phyloP scores from a whole-genome alignment of 1,139 yeast genomes.

The Yamadazyma spencermartinsiae region DNA sequence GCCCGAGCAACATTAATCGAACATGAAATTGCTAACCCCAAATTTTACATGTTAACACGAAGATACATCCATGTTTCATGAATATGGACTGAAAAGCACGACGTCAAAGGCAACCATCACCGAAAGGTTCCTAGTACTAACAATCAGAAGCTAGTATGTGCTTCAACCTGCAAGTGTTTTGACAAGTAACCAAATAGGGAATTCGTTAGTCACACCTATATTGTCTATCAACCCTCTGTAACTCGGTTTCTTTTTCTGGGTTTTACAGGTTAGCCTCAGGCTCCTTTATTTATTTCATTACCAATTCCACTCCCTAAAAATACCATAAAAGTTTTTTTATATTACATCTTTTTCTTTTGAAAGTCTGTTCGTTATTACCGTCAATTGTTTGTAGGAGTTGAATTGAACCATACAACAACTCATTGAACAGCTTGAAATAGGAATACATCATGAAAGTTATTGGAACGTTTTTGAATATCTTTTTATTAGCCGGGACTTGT shows the following conservation, averaged over 20 bases:
- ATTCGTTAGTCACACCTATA: constrained; percentile 1
- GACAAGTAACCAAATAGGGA: constrained; percentile 12
- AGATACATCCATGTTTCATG: background rate
- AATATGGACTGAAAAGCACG: background rate
- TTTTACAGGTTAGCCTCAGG: constrained; percentile 2
- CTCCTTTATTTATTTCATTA: constrained; percentile 4
- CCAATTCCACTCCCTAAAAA: constrained; percentile 4
- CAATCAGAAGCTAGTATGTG: no score
- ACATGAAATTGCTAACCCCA: background rate
- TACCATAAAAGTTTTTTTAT: constrained; percentile 2
- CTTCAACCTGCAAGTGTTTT: no score
- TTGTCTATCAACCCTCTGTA: background rate
- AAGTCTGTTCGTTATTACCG: background rate
- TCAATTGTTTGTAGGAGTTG: background rate
- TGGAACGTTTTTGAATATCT: constrained; percentile 36
- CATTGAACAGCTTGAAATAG: background rate
- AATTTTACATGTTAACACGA: no score
- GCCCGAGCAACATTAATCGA: background rate
- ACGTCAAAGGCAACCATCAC: no score
- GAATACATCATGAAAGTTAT: constrained; percentile 30
- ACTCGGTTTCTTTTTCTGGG: constrained; percentile 3
- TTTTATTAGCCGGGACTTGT: constrained; percentile 52
- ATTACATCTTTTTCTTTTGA: background rate
- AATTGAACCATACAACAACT: background rate
- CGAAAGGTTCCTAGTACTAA: no score